phyloP scores from a whole-genome alignment of 2,329 filamentous ascomycete species.

The Pyricularia pennisetigena region DNA sequence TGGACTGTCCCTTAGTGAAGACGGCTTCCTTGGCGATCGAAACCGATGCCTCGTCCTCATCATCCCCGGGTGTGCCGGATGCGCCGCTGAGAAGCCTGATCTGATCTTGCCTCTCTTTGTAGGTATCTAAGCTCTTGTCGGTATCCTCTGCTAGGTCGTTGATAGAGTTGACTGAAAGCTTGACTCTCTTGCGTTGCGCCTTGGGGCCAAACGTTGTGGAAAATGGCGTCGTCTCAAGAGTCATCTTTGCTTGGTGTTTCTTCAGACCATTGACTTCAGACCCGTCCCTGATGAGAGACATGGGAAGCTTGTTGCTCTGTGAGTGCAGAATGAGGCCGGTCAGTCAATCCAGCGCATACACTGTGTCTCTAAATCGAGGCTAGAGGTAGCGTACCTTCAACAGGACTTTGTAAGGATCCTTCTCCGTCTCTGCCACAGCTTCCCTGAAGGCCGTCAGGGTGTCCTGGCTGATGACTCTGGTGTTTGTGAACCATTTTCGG shows the following conservation, averaged over 20 bases:
- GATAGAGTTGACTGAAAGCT: slow-evolving; percentile 74
- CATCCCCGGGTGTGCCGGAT: slow-evolving; percentile 45
- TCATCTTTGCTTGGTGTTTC: slow-evolving; percentile 84
- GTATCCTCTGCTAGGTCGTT: slow-evolving; percentile 73
- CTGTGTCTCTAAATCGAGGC: neutral
- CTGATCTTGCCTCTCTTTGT: slow-evolving; percentile 72
- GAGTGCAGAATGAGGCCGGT: neutral
- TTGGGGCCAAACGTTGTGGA: slow-evolving; percentile 87
- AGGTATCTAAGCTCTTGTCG: slow-evolving; percentile 70
- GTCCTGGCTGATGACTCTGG: slow-evolving; percentile 80
- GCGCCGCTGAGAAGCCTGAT: slow-evolving; percentile 65
- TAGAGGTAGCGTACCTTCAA: slow-evolving; percentile 46
- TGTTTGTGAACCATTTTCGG: slow-evolving; percentile 96
- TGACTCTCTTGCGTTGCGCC: slow-evolving; percentile 84
- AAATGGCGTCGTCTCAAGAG: slow-evolving; percentile 80
- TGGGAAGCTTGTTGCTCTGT: slow-evolving; percentile 71
- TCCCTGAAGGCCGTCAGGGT: slow-evolving; percentile 63
- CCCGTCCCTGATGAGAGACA: slow-evolving; percentile 82
- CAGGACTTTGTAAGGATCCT: slow-evolving; percentile 88
- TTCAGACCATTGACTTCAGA: slow-evolving; percentile 74
- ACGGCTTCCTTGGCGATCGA: slow-evolving; percentile 71
- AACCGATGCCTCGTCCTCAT: slow-evolving; percentile 32
- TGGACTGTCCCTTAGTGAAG: slow-evolving; percentile 90
- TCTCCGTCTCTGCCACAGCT: slow-evolving; percentile 82
- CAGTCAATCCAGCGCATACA: neutral